Conservation (phyloP, 495 filamentous ascomycete genomes). For the Talaromyces trachyspermus region DNA sequence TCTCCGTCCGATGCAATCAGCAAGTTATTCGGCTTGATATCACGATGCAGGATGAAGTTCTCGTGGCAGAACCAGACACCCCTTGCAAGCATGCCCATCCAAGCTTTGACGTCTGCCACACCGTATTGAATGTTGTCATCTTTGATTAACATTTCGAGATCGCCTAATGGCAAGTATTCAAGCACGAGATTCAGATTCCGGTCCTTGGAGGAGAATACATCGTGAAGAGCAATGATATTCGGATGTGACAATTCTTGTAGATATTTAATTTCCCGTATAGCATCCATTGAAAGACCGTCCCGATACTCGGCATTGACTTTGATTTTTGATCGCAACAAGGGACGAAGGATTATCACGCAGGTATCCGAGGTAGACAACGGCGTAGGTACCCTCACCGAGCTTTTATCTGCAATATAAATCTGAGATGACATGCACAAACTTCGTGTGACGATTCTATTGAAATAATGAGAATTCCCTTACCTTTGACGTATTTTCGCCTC, state of each 20-base stretch:
- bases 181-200: constrained; percentile 91
- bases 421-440: no score
- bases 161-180: constrained; percentile 83
- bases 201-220: constrained; percentile 89
- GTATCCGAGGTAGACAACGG: constrained; percentile 85
- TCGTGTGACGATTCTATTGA: no score
- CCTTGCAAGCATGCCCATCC: constrained; percentile 94
- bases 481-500: constrained; percentile 83
- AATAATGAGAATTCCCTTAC: constrained; percentile 29
- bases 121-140: constrained; percentile 71
- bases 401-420: constrained; percentile 70
- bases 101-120: constrained; percentile 86
- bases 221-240: constrained; percentile 85
- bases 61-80: constrained; percentile 97
- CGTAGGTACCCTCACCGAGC: constrained; percentile 94
- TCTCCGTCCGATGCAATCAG: constrained; percentile 88
- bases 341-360: constrained; percentile 57
- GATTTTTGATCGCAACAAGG: constrained; percentile 94
- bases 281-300: constrained; percentile 88
- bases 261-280: constrained; percentile 89
- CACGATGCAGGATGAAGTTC: constrained; percentile 87
- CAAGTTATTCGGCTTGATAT: constrained; percentile 99
- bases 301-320: constrained; percentile 78
- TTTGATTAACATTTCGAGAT: constrained; percentile 88
- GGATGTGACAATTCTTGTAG: constrained; percentile 93